Conservation (phyloP, 805 yeast species). For the Teunomyces kruisii region DNA sequence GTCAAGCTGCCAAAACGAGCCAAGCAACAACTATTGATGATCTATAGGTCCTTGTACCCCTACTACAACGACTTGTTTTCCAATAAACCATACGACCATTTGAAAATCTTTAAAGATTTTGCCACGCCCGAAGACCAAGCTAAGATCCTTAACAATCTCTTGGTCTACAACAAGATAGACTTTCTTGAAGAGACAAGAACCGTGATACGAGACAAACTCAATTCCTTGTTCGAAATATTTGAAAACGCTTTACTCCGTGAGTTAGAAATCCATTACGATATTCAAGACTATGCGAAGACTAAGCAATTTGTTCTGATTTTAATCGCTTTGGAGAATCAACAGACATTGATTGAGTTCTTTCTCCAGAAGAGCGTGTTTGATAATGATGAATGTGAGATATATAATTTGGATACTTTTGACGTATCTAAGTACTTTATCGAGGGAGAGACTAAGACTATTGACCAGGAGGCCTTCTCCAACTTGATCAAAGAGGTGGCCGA, state of each 20-base stretch:
- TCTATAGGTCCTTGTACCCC: slow-evolving; percentile 39
- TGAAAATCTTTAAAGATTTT: slow-evolving; percentile 46
- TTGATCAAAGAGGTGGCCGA: slow-evolving; percentile 30
- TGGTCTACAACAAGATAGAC: slow-evolving; percentile 38
- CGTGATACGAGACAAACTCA: slow-evolving; percentile 42
- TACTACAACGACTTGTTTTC: slow-evolving; percentile 47
- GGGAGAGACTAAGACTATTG: not conserved
- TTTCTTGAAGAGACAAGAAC: slow-evolving; percentile 27
- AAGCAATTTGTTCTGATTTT: slow-evolving; percentile 34
- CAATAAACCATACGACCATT: slow-evolving; percentile 40
- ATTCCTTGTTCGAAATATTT: slow-evolving; percentile 63
- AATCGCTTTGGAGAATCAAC: slow-evolving; percentile 37
- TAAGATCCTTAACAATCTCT: slow-evolving; percentile 39
- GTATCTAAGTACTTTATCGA: slow-evolving; percentile 20
- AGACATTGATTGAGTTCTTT: slow-evolving; percentile 44
- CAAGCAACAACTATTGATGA: slow-evolving; percentile 35
- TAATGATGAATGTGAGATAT: slow-evolving; percentile 29
- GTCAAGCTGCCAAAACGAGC: slow-evolving; percentile 31
- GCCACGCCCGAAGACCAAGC: slow-evolving; percentile 55
- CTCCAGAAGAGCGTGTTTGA: slow-evolving; percentile 43
- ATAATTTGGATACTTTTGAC: slow-evolving; percentile 29
- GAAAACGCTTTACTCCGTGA: slow-evolving; percentile 70
- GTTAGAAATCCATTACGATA: slow-evolving; percentile 56
- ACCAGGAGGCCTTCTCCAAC: slow-evolving; percentile 1
- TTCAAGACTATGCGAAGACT: slow-evolving; percentile 43